phyloP scores from a whole-genome alignment of 345 rosid species.

The Passiflora organensis region DNA sequence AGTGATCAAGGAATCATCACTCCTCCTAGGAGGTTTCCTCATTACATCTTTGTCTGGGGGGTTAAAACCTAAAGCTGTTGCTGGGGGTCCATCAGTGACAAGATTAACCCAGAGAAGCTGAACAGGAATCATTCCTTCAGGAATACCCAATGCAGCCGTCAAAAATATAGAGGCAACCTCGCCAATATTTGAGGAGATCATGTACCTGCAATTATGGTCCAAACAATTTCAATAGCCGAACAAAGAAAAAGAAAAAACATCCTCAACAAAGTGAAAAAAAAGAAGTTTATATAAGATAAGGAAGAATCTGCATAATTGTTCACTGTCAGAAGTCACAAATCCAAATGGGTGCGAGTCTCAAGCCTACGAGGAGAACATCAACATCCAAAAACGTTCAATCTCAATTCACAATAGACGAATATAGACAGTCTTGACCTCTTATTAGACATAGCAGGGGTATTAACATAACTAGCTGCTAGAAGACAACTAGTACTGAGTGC shows the following conservation, averaged over 20 bases:
- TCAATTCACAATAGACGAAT: no score
- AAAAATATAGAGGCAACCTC: conserved; percentile 96
- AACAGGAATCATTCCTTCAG: conserved; percentile 98
- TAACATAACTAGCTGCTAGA: no score
- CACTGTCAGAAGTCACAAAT: no score
- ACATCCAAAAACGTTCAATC: no score
- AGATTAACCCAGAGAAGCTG: conserved; percentile 99
- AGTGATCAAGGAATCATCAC: conserved; percentile 83
- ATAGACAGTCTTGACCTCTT: no score
- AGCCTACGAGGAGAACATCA: no score
- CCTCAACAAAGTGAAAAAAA: no score
- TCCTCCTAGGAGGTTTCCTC: conserved; percentile 90
- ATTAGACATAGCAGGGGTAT: no score
- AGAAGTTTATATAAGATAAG: no score
- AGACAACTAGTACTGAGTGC: no score
- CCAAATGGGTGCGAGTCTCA: no score
- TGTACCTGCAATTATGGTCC: conserved; percentile 69
- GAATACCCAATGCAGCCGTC: conserved; percentile 96
- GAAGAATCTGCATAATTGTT: no score
- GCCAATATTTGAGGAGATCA: conserved; percentile 97
- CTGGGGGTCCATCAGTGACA: conserved; percentile 98
- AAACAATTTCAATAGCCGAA: background rate
- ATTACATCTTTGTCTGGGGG: conserved; percentile 92
- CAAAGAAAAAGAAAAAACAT: background rate
- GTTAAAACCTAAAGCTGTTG: conserved; percentile 95